phyloP scores from a whole-genome alignment of 768 basidiomycete genomes.

The Imleria badia region DNA sequence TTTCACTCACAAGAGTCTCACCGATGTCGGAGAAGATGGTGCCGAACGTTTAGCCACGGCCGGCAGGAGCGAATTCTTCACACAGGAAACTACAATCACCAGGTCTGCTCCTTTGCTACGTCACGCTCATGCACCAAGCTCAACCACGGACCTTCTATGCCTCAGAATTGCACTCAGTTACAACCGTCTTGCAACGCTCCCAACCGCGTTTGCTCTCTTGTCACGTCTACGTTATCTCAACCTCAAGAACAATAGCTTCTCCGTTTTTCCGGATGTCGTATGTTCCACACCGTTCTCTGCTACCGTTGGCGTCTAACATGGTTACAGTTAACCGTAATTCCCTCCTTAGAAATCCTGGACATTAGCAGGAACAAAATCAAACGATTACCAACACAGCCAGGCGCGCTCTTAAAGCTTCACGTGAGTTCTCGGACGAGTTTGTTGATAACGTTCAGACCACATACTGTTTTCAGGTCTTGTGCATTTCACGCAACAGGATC shows the following conservation, averaged over 20 bases:
- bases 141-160: background rate
- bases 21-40: slow-evolving; percentile 73
- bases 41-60: slow-evolving; percentile 72
- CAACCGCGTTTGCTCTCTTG: slow-evolving; percentile 69
- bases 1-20: slow-evolving; percentile 75
- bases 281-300: slow-evolving; percentile 32
- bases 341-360: slow-evolving; percentile 90
- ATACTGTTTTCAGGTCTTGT: slow-evolving; percentile 63
- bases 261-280: slow-evolving; percentile 85
- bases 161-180: slow-evolving; percentile 80
- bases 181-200: slow-evolving; percentile 79
- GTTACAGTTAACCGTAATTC: slow-evolving; percentile 74
- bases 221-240: slow-evolving; percentile 82
- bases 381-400: slow-evolving; percentile 75
- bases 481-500: slow-evolving; percentile 83
- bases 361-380: slow-evolving; percentile 91
- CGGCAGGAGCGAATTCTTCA: slow-evolving; percentile 44
- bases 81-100: slow-evolving; percentile 54
- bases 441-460: background rate
- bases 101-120: slow-evolving; percentile 44
- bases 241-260: slow-evolving; percentile 80
- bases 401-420: slow-evolving; percentile 71
- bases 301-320: slow-evolving; percentile 8
- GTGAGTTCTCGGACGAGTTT: slow-evolving; percentile 39
- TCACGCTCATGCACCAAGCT: slow-evolving; percentile 6